Percentiles rank a stretch among this genome's conserved stretches.
These are phyloP conservation scores for Clathrus columnatus DNA, from an alignment of 768 basidiomycete genomes.

Conservation along the genomic window DNA sequence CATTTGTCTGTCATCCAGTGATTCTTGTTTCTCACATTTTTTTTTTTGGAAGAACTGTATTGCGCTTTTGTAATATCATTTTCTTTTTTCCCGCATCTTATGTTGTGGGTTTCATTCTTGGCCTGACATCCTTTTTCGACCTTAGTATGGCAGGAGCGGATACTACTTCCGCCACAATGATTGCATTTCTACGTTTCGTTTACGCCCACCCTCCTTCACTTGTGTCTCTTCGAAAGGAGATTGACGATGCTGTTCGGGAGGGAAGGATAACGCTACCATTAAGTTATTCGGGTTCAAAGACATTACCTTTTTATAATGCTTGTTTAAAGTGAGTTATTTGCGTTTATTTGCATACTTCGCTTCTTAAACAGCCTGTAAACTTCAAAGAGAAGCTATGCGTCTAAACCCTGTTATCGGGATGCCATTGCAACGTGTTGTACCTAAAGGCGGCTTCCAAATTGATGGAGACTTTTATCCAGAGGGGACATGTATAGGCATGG, in stretches of 20 bases:
- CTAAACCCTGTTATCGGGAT: conserved; percentile 29
- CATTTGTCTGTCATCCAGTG: too few relatives aligned
- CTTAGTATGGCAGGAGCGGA: conserved; percentile 7
- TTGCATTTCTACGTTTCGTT: not conserved
- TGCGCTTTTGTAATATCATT: too few relatives aligned
- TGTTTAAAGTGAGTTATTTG: conserved; percentile 2
- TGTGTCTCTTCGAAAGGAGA: not conserved
- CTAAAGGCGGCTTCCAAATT: conserved; percentile 18
- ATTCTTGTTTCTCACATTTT: too few relatives aligned
- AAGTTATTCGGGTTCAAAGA: not conserved
- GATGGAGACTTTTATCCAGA: conserved; percentile 22
- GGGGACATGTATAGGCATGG: conserved; percentile 30
- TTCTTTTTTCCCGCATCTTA: too few relatives aligned
- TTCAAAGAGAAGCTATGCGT: conserved; percentile 25
- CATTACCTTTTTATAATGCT: not conserved
- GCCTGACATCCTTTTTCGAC: too few relatives aligned
- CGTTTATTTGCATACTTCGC: not conserved
- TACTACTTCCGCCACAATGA: conserved; percentile 1
- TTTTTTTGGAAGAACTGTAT: too few relatives aligned
- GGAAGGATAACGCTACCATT: not conserved
- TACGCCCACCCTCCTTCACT: conserved; percentile 5
- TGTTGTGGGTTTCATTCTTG: too few relatives aligned
- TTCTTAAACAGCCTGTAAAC: conserved; percentile 17
- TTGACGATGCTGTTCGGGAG: not conserved
- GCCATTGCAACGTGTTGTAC: conserved; percentile 27